phyloP scores from a whole-genome alignment of 345 rosid genomes.

The Hibiscus mutabilis region DNA sequence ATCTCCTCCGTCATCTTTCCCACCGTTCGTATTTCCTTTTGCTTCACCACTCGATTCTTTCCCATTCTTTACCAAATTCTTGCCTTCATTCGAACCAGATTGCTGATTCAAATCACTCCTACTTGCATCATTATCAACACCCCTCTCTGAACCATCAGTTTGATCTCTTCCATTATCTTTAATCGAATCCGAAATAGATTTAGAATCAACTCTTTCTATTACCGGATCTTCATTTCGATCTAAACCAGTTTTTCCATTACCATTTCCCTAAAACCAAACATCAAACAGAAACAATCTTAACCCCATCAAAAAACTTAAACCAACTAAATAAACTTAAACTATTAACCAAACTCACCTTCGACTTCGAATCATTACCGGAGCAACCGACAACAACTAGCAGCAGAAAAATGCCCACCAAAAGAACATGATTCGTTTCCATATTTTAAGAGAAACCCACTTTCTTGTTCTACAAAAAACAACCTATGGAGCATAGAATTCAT shows the following conservation, averaged over 20 bases:
- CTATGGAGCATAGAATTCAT: slow-evolving; percentile 9
- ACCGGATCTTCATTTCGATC: not conserved
- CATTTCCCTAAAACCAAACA: slow-evolving; percentile 20
- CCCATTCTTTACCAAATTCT: not conserved
- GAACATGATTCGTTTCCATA: slow-evolving; percentile 31
- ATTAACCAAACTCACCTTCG: slow-evolving; percentile 30
- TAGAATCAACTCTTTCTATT: not conserved
- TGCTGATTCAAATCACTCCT: not conserved
- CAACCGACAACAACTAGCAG: slow-evolving; percentile 24
- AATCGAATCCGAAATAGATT: slow-evolving; percentile 12
- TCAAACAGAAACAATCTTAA: slow-evolving; percentile 1
- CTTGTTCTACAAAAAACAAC: slow-evolving; percentile 18
- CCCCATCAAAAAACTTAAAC: not conserved
- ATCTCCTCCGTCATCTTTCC: not conserved
- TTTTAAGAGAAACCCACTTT: slow-evolving; percentile 21
- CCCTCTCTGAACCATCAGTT: slow-evolving; percentile 4
- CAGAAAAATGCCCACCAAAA: slow-evolving; percentile 30
- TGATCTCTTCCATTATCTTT: slow-evolving; percentile 8
- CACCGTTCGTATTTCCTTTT: not conserved
- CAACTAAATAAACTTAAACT: not conserved
- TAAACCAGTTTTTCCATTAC: slow-evolving; percentile 9
- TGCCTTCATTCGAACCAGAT: slow-evolving; percentile 3
- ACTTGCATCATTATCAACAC: not conserved
- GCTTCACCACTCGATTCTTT: not conserved
- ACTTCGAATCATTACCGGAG: slow-evolving; percentile 27